Conservation (phyloP, 805 yeast genomes). For the Saccharomycopsis selenospora region DNA sequence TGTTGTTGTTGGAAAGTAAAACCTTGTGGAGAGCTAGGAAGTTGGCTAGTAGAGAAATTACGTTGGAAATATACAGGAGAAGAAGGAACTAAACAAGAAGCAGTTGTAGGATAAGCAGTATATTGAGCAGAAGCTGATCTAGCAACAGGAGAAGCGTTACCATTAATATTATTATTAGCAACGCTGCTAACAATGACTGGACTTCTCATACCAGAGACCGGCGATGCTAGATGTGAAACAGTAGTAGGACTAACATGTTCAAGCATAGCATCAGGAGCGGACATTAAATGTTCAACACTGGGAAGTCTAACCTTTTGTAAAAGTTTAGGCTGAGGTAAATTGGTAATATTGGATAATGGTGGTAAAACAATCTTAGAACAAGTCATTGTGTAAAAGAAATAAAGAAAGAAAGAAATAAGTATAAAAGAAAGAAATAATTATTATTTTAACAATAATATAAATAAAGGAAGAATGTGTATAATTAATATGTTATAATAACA, state of each 20-base stretch:
- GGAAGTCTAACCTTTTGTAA: slow-evolving; percentile 8
- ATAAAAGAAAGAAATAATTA: background rate
- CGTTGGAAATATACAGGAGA: background rate
- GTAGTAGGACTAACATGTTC: no score
- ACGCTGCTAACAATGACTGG: no score
- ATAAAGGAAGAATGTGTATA: background rate
- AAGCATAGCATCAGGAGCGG: no score
- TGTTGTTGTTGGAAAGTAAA: background rate
- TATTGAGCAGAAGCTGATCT: slow-evolving; percentile 1
- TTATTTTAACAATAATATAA: background rate
- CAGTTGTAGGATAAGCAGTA: background rate
- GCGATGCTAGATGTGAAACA: no score
- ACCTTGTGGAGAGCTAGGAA: background rate
- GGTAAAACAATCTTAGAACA: slow-evolving; percentile 12
- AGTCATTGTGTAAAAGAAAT: background rate
- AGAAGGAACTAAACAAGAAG: background rate
- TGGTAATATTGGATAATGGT: slow-evolving; percentile 2
- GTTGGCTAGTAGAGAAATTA: slow-evolving; percentile 1
- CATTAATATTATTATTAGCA: no score
- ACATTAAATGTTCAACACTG: slow-evolving; percentile 8
- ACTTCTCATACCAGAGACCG: no score
- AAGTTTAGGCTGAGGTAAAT: background rate
- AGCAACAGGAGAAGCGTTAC: background rate
- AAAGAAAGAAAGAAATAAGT: background rate
- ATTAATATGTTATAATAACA: background rate